These are phyloP conservation scores for Dioscorea dumetorum DNA, from an alignment of 106 monocot species.

Conservation along the genomic window DNA sequence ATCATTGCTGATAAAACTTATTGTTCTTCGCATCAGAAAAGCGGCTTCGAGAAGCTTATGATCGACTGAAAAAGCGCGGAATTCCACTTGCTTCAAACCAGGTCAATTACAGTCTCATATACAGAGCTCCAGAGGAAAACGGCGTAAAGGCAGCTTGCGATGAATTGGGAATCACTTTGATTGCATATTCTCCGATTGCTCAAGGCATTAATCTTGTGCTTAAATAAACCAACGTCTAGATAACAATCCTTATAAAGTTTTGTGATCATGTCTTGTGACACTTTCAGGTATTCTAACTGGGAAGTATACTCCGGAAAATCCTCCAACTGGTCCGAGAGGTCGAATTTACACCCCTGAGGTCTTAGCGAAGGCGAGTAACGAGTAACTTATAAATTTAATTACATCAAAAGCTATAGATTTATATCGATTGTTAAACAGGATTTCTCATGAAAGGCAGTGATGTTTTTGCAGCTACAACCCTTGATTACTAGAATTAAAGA, in stretches of 20 bases:
- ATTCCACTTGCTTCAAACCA: conserved; percentile 92
- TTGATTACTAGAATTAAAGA: conserved; percentile 67
- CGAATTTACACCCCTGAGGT: conserved; percentile 80
- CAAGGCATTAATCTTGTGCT: conserved; percentile 44
- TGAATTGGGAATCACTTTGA: conserved; percentile 87
- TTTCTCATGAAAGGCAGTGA: not conserved
- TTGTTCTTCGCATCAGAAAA: conserved; percentile 43
- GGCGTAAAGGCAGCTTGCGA: conserved; percentile 92
- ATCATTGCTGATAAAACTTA: not conserved
- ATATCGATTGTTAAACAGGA: not conserved
- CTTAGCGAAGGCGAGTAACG: conserved; percentile 57
- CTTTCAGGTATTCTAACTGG: conserved; percentile 73
- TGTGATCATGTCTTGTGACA: not conserved
- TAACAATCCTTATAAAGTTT: too few species aligned
- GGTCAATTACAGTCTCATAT: conserved; percentile 97
- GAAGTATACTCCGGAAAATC: conserved; percentile 86
- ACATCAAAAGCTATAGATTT: too few species aligned
- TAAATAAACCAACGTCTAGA: too few species aligned
- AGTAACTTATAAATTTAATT: conserved; percentile 3
- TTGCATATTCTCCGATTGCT: conserved; percentile 95
- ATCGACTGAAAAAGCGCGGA: conserved; percentile 76
- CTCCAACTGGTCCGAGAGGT: conserved; percentile 77
- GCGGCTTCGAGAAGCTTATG: conserved; percentile 78
- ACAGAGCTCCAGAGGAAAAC: conserved; percentile 82
- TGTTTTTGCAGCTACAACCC: conserved; percentile 69